A percentile compares a stretch with the other conserved stretches of the same genome.
Conservation (phyloP, 805 yeast species). For the Candida adriatica region DNA sequence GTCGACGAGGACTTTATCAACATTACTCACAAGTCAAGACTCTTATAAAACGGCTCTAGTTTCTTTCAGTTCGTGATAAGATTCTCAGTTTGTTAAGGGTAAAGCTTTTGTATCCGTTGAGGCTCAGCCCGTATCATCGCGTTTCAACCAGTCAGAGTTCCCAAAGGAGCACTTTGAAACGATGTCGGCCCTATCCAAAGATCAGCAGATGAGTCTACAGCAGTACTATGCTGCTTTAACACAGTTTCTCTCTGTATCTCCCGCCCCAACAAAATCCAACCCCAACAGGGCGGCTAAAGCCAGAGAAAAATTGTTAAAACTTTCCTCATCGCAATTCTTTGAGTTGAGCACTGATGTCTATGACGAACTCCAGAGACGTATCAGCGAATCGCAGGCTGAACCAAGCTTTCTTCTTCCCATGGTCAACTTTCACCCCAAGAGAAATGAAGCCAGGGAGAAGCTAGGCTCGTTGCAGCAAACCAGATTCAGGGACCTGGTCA, state of each 20-base stretch:
- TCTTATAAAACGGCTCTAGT: no score
- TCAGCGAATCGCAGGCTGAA: slow-evolving; percentile 48
- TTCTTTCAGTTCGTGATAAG: no score
- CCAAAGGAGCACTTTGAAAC: not conserved
- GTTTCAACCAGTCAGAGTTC: not conserved
- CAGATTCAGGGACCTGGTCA: slow-evolving; percentile 83
- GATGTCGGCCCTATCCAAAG: slow-evolving; percentile 16
- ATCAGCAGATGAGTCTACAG: slow-evolving; percentile 12
- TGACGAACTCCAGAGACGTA: slow-evolving; percentile 84
- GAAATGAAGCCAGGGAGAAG: slow-evolving; percentile 93
- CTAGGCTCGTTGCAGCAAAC: slow-evolving; percentile 75
- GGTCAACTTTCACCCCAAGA: slow-evolving; percentile 76
- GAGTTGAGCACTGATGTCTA: slow-evolving; percentile 92
- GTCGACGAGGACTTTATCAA: no score
- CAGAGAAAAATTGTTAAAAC: slow-evolving; percentile 73
- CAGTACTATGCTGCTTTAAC: slow-evolving; percentile 19
- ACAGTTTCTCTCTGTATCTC: slow-evolving; percentile 21
- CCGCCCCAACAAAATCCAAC: slow-evolving; percentile 19
- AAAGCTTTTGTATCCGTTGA: no score
- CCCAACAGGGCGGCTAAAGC: slow-evolving; percentile 67
- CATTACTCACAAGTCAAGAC: no score
- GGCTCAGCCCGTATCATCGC: no score
- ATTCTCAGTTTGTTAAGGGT: no score
- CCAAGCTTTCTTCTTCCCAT: slow-evolving; percentile 65
- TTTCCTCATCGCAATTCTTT: slow-evolving; percentile 74